Evolutionary conservation across 345 rosid species (phyloP), one percentile per base, ranked within the genome.

Genomic region (Populus tremula): DNA sequence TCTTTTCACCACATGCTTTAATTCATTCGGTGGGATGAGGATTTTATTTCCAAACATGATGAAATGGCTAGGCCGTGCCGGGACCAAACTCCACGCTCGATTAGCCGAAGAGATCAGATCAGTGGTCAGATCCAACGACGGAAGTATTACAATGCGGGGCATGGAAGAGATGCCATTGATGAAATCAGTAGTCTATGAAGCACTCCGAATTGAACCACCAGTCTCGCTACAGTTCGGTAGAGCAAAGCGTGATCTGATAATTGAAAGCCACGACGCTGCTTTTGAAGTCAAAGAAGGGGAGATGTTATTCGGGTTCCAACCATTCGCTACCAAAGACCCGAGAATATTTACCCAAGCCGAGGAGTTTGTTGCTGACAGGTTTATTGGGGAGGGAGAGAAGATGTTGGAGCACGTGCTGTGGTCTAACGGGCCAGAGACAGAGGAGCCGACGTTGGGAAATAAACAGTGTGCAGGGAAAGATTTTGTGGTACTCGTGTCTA

Each of bases 381-480:
- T 93, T 78, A 82, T 89, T 0, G 94, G 97, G 0, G 92, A 88
- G 39, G 98, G 98, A 14, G 94, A 91, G 89, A 83, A 62, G 85
- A 25, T 91, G 80, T 75, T 93, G 68, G 43, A 74, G 82, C 82
- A 96, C 78, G 91, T 96, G 79, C 63, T 96, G n/a, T 96, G 99
- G 99, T 96, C 99, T 0, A 96, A 96, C 10, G 99, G 99, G 5
- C 92, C 92, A 0, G 92, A 96, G 88, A 90, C 90, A 0, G 90
- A 88, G 86, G 73, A 36, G 21, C 92, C 98, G 0, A 88, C 93
- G 1, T 68, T 87, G 62, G 85, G 20, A 29, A 90, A 93, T 79
- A 96, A 96, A 54, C 99, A 96, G 67, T 96, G 97, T 23, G 98
- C 88, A 0, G 99, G 98, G 25, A 96, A 93, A 78, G 93, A 93